Base-by-base conservation (phyloP, 371 early-diverging fungal species). In the Actinomortierella ambigua region DNA sequence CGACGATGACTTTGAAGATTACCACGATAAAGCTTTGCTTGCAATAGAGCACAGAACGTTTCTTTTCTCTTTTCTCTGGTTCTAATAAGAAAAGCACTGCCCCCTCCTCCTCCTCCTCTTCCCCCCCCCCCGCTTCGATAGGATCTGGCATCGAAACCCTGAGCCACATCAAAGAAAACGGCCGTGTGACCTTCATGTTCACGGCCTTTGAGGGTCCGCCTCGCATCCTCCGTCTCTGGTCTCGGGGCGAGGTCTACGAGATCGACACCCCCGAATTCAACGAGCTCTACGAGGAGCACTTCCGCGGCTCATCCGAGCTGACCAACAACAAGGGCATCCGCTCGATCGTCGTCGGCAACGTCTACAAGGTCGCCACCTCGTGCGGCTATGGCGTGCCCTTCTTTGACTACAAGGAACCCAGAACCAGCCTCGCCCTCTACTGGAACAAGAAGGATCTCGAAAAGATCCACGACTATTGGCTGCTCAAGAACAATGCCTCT, bases 301-400 rank as follows among this genome's bases (percentile, higher is more conserved):
- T 69, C 52, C 53, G 11, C 27, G 63, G 71, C 34, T 77, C 65
- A 55, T 53, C 62, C 17, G 66, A 70, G 18, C 70, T 77, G 2
- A 59, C 50, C 18, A 52, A 49, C n/a, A 62, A 64, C 28, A 51
- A 57, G 17, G 78, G 82, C 41, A 76, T 78, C 50, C 69, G 86
- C 51, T 60, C 77, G 22, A 81, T 84, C 48, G 78, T 86, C 53
- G 69, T 82, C 39, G 59, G 62, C 24, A 75, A 81, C 55, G 66
- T 86, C 22, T 68, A 69, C 34, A 67, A 78, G 50, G 76, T 84
- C 48, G 80, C 77, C 34, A 75, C 78, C 46, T 78, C 76, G 17
- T 86, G 86, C 63, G 85, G 86, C 0, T 86, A 76, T 54, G 81
- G 69, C 0, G 86, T 85, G 22, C 86, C 86, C 3, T 69, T 69